These are phyloP conservation scores for Lepidium sativum DNA, from an alignment of 345 rosid genomes.

Conservation along the genomic window DNA sequence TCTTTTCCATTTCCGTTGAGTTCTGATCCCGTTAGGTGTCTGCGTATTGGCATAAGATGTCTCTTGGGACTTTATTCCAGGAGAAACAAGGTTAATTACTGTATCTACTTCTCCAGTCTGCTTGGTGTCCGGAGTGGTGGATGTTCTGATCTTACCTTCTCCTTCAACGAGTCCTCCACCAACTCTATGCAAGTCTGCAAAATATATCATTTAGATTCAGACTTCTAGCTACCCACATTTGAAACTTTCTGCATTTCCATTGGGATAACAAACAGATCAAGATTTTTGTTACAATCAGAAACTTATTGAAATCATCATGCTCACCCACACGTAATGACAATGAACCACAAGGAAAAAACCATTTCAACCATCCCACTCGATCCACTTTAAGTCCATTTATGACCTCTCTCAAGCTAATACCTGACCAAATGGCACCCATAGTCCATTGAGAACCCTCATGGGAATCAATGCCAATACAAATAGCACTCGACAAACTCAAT, in stretches of 20 bases:
- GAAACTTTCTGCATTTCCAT: neutral
- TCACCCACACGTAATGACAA: neutral
- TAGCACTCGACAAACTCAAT: neutral
- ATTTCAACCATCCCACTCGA: neutral
- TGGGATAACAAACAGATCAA: neutral
- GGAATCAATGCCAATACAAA: neutral
- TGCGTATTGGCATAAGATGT: slow-evolving; percentile 44
- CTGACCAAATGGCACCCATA: neutral
- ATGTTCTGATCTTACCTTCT: slow-evolving; percentile 48
- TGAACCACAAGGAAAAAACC: neutral
- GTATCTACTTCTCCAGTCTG: slow-evolving; percentile 43
- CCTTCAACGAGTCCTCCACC: slow-evolving; percentile 69
- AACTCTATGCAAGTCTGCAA: slow-evolving; percentile 63
- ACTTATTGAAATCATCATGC: neutral
- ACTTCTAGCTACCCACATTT: neutral
- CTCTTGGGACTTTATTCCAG: slow-evolving; percentile 57
- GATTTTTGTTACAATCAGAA: neutral
- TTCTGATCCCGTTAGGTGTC: slow-evolving; percentile 52
- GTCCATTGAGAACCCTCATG: neutral
- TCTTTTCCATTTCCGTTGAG: slow-evolving; percentile 86
- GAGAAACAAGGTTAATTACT: slow-evolving; percentile 32
- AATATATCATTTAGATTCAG: neutral
- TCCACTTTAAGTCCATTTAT: neutral
- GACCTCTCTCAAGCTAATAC: neutral
- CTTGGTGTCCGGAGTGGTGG: slow-evolving; percentile 40